Conservation (phyloP, 202 grass and related monocot genomes). For the Setaria viridis region DNA sequence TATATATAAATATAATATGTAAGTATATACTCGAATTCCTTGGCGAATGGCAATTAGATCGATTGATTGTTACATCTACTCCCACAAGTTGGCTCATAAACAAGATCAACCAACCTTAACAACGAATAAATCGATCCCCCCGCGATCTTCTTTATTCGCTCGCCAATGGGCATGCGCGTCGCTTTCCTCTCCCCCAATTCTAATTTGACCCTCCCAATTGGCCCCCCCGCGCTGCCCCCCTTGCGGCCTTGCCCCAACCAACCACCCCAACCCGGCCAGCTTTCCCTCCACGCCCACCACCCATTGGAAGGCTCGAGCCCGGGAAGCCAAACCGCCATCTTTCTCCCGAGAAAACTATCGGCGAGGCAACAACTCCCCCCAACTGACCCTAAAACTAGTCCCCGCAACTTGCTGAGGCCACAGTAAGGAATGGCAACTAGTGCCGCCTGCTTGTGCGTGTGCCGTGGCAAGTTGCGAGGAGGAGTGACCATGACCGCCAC, state of each 20-base stretch:
- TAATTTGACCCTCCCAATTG: constrained; percentile 34
- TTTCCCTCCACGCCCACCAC: constrained; percentile 33
- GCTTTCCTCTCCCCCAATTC: constrained; percentile 41
- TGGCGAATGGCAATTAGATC: neutral
- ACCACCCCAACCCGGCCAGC: neutral
- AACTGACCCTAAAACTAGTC: constrained; percentile 34
- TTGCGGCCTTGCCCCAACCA: constrained; percentile 40
- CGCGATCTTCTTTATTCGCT: constrained; percentile 23
- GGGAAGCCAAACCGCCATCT: constrained; percentile 23
- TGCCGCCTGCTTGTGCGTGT: neutral
- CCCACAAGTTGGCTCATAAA: constrained; percentile 49
- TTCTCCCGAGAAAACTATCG: constrained; percentile 26
- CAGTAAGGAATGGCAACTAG: constrained; percentile 35
- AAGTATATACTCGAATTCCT: neutral
- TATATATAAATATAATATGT: neutral
- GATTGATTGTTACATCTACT: constrained; percentile 36
- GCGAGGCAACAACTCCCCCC: constrained; percentile 30
- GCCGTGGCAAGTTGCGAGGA: constrained; percentile 35
- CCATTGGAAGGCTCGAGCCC: constrained; percentile 50
- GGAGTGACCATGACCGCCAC: constrained; percentile 12
- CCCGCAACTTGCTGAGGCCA: constrained; percentile 50
- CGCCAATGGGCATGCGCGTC: constrained; percentile 37
- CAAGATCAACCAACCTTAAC: constrained; percentile 37
- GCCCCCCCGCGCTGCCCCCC: neutral
- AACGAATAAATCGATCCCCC: constrained; percentile 5